phyloP scores from a whole-genome alignment of 2,329 filamentous ascomycete genomes.

The Claviceps capensis region DNA sequence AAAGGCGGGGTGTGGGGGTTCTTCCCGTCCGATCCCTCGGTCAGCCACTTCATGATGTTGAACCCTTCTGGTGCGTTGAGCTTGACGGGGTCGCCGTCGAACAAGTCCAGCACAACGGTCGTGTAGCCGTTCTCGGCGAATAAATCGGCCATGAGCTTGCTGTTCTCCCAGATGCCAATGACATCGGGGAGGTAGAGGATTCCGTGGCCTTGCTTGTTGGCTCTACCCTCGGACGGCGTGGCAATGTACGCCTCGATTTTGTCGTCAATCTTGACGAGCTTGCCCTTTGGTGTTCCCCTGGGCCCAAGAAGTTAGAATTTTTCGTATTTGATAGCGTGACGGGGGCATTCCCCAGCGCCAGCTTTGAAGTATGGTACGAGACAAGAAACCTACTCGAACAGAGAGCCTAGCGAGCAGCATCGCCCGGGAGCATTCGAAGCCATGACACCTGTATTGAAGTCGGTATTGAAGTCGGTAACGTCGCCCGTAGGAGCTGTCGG shows the following conservation, averaged over 20 bases:
- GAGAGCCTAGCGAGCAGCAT: constrained; percentile 39
- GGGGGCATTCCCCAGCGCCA: too few relatives aligned
- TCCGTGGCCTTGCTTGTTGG: constrained; percentile 15
- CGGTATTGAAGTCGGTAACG: not conserved
- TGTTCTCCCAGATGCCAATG: constrained; percentile 25
- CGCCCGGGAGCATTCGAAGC: constrained; percentile 36
- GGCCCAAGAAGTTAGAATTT: not conserved
- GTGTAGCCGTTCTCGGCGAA: constrained; percentile 26
- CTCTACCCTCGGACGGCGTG: constrained; percentile 21
- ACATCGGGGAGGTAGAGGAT: constrained; percentile 25
- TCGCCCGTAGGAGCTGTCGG: not conserved
- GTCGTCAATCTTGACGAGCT: constrained; percentile 27
- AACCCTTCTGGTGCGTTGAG: constrained; percentile 14
- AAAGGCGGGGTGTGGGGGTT: constrained; percentile 26
- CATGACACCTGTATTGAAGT: constrained; percentile 22
- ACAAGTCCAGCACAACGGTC: constrained; percentile 24
- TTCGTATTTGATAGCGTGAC: too few relatives aligned
- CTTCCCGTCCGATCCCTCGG: constrained; percentile 30
- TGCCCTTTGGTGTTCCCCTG: constrained; percentile 35
- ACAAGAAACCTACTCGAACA: constrained; percentile 33
- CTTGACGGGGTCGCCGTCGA: constrained; percentile 22
- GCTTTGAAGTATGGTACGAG: not conserved
- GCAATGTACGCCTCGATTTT: constrained; percentile 37
- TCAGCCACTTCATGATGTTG: constrained; percentile 21
- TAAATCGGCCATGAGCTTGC: constrained; percentile 26